Evolutionary conservation across 345 rosid genomes (phyloP), one percentile per base, ranked within the genome.

Genomic region (Corchorus capsularis): DNA sequence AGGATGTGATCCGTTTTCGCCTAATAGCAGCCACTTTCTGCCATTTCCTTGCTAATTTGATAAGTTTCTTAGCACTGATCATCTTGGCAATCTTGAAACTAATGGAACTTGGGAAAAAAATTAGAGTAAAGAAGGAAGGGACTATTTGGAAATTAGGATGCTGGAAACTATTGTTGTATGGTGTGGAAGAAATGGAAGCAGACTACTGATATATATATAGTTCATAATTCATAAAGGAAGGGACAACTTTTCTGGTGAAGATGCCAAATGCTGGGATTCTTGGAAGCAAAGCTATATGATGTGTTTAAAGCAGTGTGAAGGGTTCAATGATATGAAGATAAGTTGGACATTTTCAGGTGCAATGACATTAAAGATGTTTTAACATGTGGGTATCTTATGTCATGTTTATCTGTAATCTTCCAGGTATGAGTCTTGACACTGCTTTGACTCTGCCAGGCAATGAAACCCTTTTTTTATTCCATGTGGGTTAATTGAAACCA

Each of bases 1-100:
- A 16, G 16, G 9, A 74, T 7, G 78, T 41, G 69, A 80, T 77
- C 59, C 79, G 81, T 75, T 74, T 77, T 71, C 57, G 53, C 32
- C 61, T 71, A 39, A 78, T 20, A 20, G 77, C 78, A 63, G 81
- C 80, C 4, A 63, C 27, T n/a, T 53, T 80, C 72, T 68, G 76
- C 87, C 86, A 77, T 76, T 80, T 85, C 78, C 84, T 85, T 45
- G 84, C 82, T 49, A 78, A 52, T 52, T 55, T 63, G 39, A 70
- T 56, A 43, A 85, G 81, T 53, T 71, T 80, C 84, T 78, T 82
- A 17, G 83, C 52, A 73, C 53, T 72, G 46, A 78, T 76, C 82
- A 79, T 74, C 11, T 66, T 66, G 65, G 6, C 15, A 53, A 2
- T 49, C 47, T 27, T 27, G 27, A 27, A 27, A 27, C 27, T 53